phyloP scores from a whole-genome alignment of 805 yeast species.

The Candida piceae region DNA sequence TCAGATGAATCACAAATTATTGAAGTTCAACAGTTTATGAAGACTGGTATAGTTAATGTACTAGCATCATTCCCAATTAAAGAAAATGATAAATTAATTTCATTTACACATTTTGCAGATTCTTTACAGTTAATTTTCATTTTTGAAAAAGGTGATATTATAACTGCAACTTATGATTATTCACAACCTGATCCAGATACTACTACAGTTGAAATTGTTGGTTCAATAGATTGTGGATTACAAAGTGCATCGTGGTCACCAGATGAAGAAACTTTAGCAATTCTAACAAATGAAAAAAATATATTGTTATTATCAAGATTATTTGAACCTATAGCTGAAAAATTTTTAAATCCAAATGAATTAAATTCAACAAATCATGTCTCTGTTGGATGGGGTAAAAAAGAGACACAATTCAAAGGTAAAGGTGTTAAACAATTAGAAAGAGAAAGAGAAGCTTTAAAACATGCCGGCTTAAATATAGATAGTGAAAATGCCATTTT shows the following conservation, averaged over 20 bases:
- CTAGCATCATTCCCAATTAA: constrained; percentile 58
- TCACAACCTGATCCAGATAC: constrained; percentile 41
- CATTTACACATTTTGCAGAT: constrained; percentile 68
- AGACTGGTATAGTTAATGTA: constrained; percentile 51
- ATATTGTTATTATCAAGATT: constrained; percentile 64
- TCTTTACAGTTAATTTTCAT: constrained; percentile 60
- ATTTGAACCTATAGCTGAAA: constrained; percentile 77
- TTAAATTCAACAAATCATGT: constrained; percentile 73
- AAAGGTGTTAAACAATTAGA: constrained; percentile 80
- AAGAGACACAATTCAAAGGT: constrained; percentile 95
- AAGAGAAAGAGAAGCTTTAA: constrained; percentile 53
- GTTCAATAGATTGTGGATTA: constrained; percentile 75
- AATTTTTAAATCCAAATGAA: constrained; percentile 53
- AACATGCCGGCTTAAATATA: constrained; percentile 62
- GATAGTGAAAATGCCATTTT: constrained; percentile 49
- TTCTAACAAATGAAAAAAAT: constrained; percentile 59
- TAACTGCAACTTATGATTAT: constrained; percentile 57
- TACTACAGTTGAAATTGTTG: constrained; percentile 70
- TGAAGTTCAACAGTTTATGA: constrained; percentile 75
- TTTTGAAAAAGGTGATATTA: constrained; percentile 71
- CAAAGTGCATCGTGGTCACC: constrained; percentile 79
- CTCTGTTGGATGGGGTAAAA: constrained; percentile 97
- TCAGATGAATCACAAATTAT: constrained; percentile 46
- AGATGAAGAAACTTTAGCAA: constrained; percentile 79
- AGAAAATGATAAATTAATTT: constrained; percentile 39